These are phyloP conservation scores for Phylloporus sp. DNA, from an alignment of 768 basidiomycete genomes.

Conservation along the genomic window DNA sequence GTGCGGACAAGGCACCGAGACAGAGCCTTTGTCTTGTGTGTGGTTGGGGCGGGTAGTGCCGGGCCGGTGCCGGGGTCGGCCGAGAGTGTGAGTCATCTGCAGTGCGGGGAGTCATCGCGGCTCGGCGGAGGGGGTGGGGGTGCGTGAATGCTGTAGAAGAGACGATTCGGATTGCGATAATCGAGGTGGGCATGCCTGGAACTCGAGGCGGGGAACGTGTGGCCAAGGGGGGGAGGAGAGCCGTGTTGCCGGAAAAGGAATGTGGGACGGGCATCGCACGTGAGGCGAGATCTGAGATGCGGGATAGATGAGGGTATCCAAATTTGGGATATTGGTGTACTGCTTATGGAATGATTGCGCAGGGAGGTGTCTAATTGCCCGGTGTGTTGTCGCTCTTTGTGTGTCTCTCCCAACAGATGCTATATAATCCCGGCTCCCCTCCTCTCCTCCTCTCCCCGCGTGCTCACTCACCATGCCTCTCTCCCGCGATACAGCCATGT, in stretches of 20 bases:
- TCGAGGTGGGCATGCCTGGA: constrained; percentile 24
- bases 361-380: constrained; percentile 20
- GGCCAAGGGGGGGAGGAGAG: constrained; percentile 5
- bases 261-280: constrained; percentile 19
- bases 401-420: constrained; percentile 21
- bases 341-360: constrained; percentile 29
- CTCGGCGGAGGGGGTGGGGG: neutral
- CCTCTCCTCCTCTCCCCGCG: constrained; percentile 10
- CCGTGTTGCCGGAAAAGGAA: constrained; percentile 12
- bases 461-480: neutral
- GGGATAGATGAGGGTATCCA: constrained; percentile 7
- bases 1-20: constrained; percentile 15
- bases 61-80: constrained; percentile 5
- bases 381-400: constrained; percentile 28
- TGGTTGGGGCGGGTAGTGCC: neutral
- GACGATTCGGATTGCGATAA: constrained; percentile 28
- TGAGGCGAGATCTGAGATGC: constrained; percentile 31
- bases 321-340: constrained; percentile 13
- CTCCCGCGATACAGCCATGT: too few species aligned
- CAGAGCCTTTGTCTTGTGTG: constrained; percentile 8
- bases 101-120: neutral
- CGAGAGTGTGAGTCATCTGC: constrained; percentile 16
- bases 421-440: constrained; percentile 29
- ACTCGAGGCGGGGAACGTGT: constrained; percentile 33
- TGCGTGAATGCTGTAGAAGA: constrained; percentile 1